Evolutionary conservation across 345 rosid genomes (phyloP).

Genomic region (Excoecaria cochinchinensis): DNA sequence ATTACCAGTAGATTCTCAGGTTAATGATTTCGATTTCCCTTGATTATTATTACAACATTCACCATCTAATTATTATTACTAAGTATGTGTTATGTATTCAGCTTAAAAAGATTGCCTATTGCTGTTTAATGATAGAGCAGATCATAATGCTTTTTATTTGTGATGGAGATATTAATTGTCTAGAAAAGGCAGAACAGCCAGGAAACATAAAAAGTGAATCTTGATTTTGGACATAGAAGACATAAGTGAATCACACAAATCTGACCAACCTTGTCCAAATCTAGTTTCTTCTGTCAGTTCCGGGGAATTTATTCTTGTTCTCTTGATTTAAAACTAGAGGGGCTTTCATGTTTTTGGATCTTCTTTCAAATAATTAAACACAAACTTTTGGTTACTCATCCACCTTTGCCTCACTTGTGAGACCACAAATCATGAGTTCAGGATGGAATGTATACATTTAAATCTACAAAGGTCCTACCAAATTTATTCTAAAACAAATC

Average conservation of each 20-base stretch:
- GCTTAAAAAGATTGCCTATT: neutral
- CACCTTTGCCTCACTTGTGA: constrained; percentile 24
- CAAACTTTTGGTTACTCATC: constrained; percentile 13
- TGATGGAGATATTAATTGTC: constrained; percentile 18
- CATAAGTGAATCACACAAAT: constrained; percentile 14
- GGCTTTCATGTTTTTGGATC: constrained; percentile 27
- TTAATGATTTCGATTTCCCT: constrained; percentile 30
- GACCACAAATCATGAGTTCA: constrained; percentile 21
- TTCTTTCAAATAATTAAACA: neutral
- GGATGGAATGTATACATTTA: constrained; percentile 12
- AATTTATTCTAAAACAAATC: neutral
- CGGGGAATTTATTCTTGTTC: constrained; percentile 26
- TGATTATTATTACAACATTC: neutral
- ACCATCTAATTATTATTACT: neutral
- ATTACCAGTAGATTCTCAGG: constrained; percentile 24
- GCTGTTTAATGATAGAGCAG: neutral
- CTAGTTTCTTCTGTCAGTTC: constrained; percentile 8
- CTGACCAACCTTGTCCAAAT: constrained; percentile 34
- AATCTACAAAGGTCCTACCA: constrained; percentile 17
- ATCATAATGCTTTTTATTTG: neutral
- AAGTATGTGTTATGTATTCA: neutral
- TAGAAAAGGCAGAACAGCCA: constrained; percentile 29
- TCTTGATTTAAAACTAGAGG: constrained; percentile 36
- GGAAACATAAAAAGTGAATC: constrained; percentile 28
- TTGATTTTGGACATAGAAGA: constrained; percentile 29